Percentiles rank a stretch among this genome's conserved stretches.
phyloP scores from a whole-genome alignment of 176 grass and related monocot genomes.

The Typha latifolia region DNA sequence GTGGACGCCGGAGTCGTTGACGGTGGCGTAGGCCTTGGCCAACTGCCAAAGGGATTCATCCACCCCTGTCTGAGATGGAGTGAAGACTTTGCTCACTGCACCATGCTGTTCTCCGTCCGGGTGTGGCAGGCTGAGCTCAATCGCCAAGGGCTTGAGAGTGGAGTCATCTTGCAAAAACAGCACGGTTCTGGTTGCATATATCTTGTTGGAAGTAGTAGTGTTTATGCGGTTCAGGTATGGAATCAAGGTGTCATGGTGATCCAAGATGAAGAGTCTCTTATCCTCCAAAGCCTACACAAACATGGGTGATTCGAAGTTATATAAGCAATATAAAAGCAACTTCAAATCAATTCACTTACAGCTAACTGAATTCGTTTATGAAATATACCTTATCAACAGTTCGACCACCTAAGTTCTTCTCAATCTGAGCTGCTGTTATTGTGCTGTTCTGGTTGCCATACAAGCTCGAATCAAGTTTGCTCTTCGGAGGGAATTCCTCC shows the following conservation, averaged over 20 bases:
- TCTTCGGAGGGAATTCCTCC: constrained; percentile 71
- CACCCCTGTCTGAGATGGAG: constrained; percentile 35
- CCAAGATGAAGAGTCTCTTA: constrained; percentile 72
- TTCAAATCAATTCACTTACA: too few species aligned
- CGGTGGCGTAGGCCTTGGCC: constrained; percentile 80
- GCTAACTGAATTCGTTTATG: too few species aligned
- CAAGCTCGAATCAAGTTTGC: constrained; percentile 49
- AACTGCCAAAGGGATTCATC: constrained; percentile 58
- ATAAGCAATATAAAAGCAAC: too few species aligned
- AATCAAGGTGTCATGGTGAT: constrained; percentile 81
- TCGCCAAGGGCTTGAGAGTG: constrained; percentile 63
- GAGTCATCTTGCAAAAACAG: constrained; percentile 59
- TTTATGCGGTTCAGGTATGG: constrained; percentile 70
- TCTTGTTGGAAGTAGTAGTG: constrained; percentile 40
- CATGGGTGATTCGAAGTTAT: too few species aligned
- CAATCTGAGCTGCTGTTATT: constrained; percentile 59
- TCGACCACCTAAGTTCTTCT: constrained; percentile 50
- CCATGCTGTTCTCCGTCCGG: constrained; percentile 33
- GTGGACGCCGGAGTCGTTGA: constrained; percentile 88
- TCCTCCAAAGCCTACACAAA: constrained; percentile 45
- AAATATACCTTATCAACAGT: constrained; percentile 42
- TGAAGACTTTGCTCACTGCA: constrained; percentile 46
- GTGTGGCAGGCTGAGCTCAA: constrained; percentile 67
- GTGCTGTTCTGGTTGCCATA: constrained; percentile 76
- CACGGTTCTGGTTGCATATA: constrained; percentile 66